phyloP scores from a whole-genome alignment of 2,329 filamentous ascomycete genomes.

The Scedosporium dehoogii region DNA sequence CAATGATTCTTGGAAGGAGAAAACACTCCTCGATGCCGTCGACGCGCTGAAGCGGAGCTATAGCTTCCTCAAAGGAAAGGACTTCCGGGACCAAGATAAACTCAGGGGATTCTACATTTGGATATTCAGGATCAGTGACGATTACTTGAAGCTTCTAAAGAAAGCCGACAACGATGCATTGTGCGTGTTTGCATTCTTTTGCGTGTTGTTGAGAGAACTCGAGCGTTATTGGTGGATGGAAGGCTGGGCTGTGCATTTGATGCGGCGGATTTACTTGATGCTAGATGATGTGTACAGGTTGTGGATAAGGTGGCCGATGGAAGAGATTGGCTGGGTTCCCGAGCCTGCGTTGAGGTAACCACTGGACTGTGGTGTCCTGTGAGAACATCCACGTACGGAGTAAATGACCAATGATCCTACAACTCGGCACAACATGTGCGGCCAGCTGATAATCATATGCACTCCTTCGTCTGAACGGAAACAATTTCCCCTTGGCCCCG shows the following conservation, averaged over 20 bases:
- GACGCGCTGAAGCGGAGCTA: no score
- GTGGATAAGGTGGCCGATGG: conserved; percentile 9
- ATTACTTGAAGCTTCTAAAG: not conserved
- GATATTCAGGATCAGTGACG: conserved; percentile 4
- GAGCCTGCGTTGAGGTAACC: no score
- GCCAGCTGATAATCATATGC: no score
- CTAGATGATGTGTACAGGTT: conserved; percentile 9
- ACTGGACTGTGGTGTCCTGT: no score
- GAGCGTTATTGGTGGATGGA: conserved; percentile 10
- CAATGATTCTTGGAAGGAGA: no score
- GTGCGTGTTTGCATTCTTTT: conserved; percentile 9
- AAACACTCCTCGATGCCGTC: not conserved
- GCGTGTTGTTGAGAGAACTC: conserved; percentile 6
- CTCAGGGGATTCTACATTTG: conserved; percentile 8
- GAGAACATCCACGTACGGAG: no score
- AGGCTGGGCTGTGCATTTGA: conserved; percentile 9
- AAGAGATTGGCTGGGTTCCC: no score
- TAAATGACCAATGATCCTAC: no score
- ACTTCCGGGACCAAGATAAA: not conserved
- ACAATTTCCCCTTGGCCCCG: no score
- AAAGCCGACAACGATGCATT: conserved; percentile 3
- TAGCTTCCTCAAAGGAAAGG: no score
- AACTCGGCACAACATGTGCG: no score
- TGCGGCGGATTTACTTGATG: conserved; percentile 6
- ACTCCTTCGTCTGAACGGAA: no score